Evolutionary conservation across 1,284 basidiomycete genomes (phyloP), one percentile per base, ranked within the genome.

Genomic region (Xerocomus minutiporus): DNA sequence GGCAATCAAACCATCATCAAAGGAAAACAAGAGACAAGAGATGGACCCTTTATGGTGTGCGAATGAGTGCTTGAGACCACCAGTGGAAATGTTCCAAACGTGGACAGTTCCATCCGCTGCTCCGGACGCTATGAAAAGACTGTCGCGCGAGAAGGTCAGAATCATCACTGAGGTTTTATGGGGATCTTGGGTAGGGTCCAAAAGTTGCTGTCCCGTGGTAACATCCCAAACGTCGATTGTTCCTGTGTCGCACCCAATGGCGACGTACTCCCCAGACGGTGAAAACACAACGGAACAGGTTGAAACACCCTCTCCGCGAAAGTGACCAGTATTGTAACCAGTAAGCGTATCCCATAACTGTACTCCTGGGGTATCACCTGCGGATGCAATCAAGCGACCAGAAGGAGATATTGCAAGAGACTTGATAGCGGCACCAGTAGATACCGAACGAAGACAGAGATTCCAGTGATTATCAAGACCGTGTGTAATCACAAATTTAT

Each of bases 231-330:
- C 13, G 17, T 57, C 50, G 8, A 65, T 43, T 6, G 45, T 40
- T 12, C 58, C 57, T n/a, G 54, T 56, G 9, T 52, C 38, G n/a
- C 48, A 63, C 13, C 61, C 63, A 17, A 57, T 39, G 11, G 59
- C 57, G n/a, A 66, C 53, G 15, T 46, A 52, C 23, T 48, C 45
- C 13, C 63, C 64, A 23, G 62, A 59, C 4, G 52, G 55, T 11
- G 65, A 63, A 52, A 64, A 65, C 13, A 50, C 15, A 5, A 65
- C 62, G 8, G 60, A 48, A 46, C 62, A 60, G 1, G 55, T 55
- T 26, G 57, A 49, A 20, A 31, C 23, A 1, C 49, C 54, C 13
- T 44, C 20, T 2, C 50, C 53, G 20, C 7, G 35, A 36, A 64
- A 51, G 34, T 60, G 53, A 31, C 55, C 61, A 36, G 39, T 42